A percentile compares a stretch with the other conserved stretches of the same genome.
These are phyloP conservation scores for Fonsecaea multimorphosa DNA, from an alignment of 2,329 filamentous ascomycete genomes.

Conservation along the genomic window DNA sequence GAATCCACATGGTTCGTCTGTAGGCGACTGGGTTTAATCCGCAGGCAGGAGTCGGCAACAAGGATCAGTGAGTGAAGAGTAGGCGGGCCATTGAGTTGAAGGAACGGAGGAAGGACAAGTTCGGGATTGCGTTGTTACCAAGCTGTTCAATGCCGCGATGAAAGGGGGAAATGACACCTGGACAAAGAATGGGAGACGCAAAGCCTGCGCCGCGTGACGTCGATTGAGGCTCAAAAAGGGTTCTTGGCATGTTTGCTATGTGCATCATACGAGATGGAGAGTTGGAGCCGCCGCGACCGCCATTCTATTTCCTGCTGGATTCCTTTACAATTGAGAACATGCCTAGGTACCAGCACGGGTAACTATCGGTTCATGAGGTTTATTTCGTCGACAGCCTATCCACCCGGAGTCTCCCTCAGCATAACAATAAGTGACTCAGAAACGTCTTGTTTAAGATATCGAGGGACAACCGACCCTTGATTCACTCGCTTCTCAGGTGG, in stretches of 20 bases:
- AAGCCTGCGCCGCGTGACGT: not conserved
- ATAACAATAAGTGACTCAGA: not conserved
- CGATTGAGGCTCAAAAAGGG: not conserved
- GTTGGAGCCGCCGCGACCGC: not conserved
- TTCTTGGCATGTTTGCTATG: slow-evolving; percentile 1
- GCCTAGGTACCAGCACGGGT: not conserved
- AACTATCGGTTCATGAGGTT: not conserved
- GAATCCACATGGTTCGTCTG: slow-evolving; percentile 79
- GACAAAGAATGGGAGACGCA: not conserved
- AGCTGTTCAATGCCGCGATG: slow-evolving; percentile 5
- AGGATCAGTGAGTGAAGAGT: not conserved
- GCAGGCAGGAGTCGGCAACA: not conserved
- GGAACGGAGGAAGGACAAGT: not conserved
- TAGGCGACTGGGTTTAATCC: not conserved
- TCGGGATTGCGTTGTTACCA: slow-evolving; percentile 1
- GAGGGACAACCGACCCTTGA: not conserved
- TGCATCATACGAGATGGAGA: not conserved
- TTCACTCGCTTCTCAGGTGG: not conserved
- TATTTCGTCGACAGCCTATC: not conserved
- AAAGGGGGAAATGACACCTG: not conserved
- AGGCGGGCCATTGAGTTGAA: not conserved
- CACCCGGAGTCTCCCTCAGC: not conserved
- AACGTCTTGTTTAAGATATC: not conserved
- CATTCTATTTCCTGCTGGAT: not conserved
- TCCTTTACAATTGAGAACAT: not conserved